Conservation (phyloP, 176 grass and related monocot genomes). For the Lolium multiflorum region DNA sequence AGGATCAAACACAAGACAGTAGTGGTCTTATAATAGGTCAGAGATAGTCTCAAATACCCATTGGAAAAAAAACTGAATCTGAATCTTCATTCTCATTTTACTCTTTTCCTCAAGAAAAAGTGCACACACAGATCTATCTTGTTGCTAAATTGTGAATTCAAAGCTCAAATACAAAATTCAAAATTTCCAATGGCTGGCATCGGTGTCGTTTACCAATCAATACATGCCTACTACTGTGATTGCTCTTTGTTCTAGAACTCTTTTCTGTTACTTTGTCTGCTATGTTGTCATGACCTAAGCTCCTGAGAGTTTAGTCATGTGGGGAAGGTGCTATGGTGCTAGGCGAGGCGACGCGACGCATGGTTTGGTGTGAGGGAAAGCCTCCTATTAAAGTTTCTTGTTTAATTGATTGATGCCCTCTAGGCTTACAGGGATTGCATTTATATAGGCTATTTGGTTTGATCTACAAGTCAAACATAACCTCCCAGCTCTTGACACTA, state of each 20-base stretch:
- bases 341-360: no score
- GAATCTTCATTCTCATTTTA: no score
- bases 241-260: neutral
- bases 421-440: neutral
- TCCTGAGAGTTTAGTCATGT: neutral
- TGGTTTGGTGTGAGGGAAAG: neutral
- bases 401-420: neutral
- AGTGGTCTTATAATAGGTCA: neutral
- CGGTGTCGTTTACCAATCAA: neutral
- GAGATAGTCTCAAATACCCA: neutral
- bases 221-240: neutral
- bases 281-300: neutral
- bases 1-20: neutral
- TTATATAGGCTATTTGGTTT: neutral
- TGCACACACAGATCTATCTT: no score
- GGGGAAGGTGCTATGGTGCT: neutral
- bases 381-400: neutral
- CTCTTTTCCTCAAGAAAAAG: no score
- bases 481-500: neutral
- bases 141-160: neutral
- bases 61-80: neutral
- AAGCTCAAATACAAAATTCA: neutral
- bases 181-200: neutral
- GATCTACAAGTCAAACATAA: neutral
- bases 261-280: neutral